phyloP scores from a whole-genome alignment of 2,329 filamentous ascomycete genomes.

The Xylaria sp. region DNA sequence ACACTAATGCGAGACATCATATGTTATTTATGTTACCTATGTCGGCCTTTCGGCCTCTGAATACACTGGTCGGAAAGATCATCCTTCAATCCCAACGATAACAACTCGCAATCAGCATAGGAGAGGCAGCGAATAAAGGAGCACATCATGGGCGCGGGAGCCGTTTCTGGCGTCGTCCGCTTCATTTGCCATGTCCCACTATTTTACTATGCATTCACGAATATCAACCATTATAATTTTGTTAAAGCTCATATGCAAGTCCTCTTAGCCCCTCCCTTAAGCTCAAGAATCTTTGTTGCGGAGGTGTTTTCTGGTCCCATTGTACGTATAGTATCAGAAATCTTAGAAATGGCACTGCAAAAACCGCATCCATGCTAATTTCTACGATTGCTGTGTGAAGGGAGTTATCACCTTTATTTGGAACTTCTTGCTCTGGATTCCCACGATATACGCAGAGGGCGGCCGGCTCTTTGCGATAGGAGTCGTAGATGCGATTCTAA shows the following conservation, averaged over 20 bases:
- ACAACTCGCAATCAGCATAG: background rate
- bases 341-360: background rate
- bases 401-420: constrained; percentile 15
- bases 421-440: constrained; percentile 25
- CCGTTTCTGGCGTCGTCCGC: constrained; percentile 11
- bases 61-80: background rate
- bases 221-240: constrained; percentile 2
- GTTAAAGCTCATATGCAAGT: constrained; percentile 2
- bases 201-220: constrained; percentile 13
- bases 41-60: background rate
- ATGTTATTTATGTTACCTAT: constrained; percentile 1
- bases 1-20: background rate
- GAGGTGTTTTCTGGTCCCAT: constrained; percentile 20
- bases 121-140: background rate
- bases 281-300: constrained; percentile 8
- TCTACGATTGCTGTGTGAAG: background rate
- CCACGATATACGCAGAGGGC: background rate
- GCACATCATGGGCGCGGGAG: constrained; percentile 10
- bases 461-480: constrained; percentile 7
- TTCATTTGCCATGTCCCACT: constrained; percentile 24
- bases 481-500: constrained; percentile 17
- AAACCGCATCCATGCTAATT: background rate
- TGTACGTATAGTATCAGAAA: constrained; percentile 10
- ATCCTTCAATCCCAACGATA: background rate
- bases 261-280: constrained; percentile 22